Percentiles rank a stretch among this genome's conserved stretches.
Conservation (phyloP, 345 rosid species). For the Ailanthus altissimus region DNA sequence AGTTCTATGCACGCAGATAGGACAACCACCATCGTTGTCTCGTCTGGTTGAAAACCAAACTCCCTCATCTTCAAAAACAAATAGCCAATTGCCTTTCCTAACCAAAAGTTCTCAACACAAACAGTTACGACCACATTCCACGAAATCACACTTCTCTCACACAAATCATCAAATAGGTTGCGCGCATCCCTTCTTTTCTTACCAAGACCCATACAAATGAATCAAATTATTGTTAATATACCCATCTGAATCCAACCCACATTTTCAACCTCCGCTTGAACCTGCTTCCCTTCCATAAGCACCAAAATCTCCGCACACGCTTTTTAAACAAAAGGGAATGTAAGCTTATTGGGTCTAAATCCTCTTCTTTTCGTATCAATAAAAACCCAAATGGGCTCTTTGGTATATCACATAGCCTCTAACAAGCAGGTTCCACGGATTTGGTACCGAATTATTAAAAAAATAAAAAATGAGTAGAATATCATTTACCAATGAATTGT, state of each 20-base stretch:
- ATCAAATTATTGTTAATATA: constrained; percentile 68
- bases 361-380: constrained; percentile 61
- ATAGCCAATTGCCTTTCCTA: constrained; percentile 46
- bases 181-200: constrained; percentile 52
- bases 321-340: constrained; percentile 72
- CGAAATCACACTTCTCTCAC: constrained; percentile 60
- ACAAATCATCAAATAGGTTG: constrained; percentile 75
- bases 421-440: constrained; percentile 65
- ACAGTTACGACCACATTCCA: constrained; percentile 80
- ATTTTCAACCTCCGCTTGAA: constrained; percentile 62
- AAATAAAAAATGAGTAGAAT: too few species aligned
- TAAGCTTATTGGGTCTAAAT: constrained; percentile 58
- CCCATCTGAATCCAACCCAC: constrained; percentile 63
- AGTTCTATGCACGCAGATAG: constrained; percentile 53
- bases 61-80: constrained; percentile 54
- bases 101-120: constrained; percentile 46
- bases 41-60: constrained; percentile 52
- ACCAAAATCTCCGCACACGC: constrained; percentile 54
- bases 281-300: constrained; percentile 60
- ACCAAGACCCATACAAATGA: constrained; percentile 70
- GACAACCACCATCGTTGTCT: constrained; percentile 74
- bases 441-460: constrained; percentile 37
- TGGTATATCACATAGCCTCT: constrained; percentile 60
- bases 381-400: constrained; percentile 53
- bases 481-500: too few species aligned